Evolutionary conservation across 2,329 filamentous ascomycete genomes (phyloP), one percentile per base, ranked within the genome.

Genomic region (Drechslera avenae): DNA sequence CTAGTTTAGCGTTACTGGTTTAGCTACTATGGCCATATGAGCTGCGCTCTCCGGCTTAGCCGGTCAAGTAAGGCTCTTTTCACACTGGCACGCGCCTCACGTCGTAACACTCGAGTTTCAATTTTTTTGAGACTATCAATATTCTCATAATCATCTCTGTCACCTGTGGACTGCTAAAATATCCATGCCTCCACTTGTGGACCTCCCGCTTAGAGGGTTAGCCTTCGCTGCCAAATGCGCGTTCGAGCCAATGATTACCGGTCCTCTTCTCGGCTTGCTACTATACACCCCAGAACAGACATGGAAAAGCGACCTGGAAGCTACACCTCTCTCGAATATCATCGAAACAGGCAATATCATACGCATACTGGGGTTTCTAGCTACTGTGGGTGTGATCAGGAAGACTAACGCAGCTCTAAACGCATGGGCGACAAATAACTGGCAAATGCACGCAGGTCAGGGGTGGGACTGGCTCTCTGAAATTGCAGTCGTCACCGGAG

Each of bases 401-500:
- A 35, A 40, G 18, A 28, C 10, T 23, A 50, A 50, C 26, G 30
- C 34, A 40, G 34, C 41, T 37, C 41, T 50, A 18, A 50, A 50
- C 28, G 34, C 41, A 21, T 50, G 41, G 41, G 47, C 41, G 4
- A 50, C 47, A 17, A 50, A 50, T 4, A 46, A 39, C 34, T 50
- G 41, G 47, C 47, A 50, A 12, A 50, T 46, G 39, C 21, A 9
- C 13, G 47, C 47, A 30, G 41, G 47, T 28, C 30, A 21, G 28
- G 41, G 41, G 18, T 59, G 59, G 58, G 34, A 54, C 30, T 62
- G 56, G 56, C 30, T 18, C 1, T 46, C 54, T 34, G 59, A 62
- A 36, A 42, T 62, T 16, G 52, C 48, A 18, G 52, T 62, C 2
- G 50, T 61, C 13, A 62, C 58, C 23, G 59, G 59, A 26, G 59